Conservation (phyloP, 768 basidiomycete species). For the Dioszegia aurantiaca region DNA sequence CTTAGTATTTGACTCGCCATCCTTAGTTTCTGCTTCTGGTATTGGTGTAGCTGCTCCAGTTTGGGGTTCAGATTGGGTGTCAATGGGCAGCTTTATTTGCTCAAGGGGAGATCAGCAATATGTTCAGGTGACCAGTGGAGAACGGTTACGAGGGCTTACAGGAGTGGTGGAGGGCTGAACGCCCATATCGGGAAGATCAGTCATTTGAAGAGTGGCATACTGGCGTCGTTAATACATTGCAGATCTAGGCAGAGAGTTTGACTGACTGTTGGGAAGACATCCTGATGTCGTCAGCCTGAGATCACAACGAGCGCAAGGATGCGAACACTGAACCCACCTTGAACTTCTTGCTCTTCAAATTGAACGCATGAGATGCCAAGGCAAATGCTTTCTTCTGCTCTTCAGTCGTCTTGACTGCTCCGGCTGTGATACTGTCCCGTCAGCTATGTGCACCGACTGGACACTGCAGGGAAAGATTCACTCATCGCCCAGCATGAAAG, state of each 20-base stretch:
- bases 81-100: slow-evolving; percentile 16
- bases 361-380: slow-evolving; percentile 77
- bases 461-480: slow-evolving; percentile 6
- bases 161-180: slow-evolving; percentile 34
- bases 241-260: too few species aligned
- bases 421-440: slow-evolving; percentile 72
- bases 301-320: background rate
- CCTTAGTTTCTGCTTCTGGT: background rate
- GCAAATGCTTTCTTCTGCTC: slow-evolving; percentile 76
- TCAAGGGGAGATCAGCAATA: slow-evolving; percentile 13
- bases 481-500: slow-evolving; percentile 48
- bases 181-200: slow-evolving; percentile 90
- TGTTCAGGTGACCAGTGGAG: slow-evolving; percentile 11
- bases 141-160: slow-evolving; percentile 20
- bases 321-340: slow-evolving; percentile 51
- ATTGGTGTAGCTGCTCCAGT: slow-evolving; percentile 7
- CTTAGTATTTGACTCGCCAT: background rate
- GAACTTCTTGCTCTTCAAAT: slow-evolving; percentile 73
- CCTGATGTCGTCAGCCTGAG: slow-evolving; percentile 47
- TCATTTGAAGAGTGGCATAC: slow-evolving; percentile 67
- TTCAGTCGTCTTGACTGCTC: slow-evolving; percentile 76
- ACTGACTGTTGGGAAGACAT: slow-evolving; percentile 83
- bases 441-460: background rate
- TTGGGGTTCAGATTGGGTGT: background rate
- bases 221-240: too few species aligned